phyloP scores from a whole-genome alignment of 2,329 filamentous ascomycete species.

The Hypoxylon sp. region DNA sequence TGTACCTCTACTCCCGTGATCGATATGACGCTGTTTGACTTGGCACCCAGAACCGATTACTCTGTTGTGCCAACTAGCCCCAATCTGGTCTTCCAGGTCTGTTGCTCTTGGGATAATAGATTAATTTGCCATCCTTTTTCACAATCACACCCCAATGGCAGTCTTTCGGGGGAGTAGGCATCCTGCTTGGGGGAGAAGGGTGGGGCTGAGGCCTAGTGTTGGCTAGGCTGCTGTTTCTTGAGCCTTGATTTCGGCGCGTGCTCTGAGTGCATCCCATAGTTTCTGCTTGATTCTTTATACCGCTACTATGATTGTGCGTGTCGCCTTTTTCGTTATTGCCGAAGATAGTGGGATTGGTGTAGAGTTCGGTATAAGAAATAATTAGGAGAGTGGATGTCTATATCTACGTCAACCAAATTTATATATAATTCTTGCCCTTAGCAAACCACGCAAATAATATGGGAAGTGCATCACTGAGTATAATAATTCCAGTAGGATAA shows the following conservation, averaged over 20 bases:
- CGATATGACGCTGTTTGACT: neutral
- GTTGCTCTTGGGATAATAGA: too few species aligned
- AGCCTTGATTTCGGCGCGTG: neutral
- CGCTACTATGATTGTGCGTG: neutral
- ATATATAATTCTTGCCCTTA: too few species aligned
- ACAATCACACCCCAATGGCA: too few species aligned
- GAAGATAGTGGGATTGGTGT: neutral
- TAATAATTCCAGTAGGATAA: neutral
- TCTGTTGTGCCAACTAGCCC: neutral
- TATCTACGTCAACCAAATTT: too few species aligned
- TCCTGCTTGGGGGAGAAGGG: too few species aligned
- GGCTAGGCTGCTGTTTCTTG: neutral
- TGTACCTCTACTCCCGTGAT: neutral
- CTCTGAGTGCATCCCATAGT: neutral
- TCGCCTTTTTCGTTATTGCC: neutral
- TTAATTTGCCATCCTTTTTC: too few species aligned
- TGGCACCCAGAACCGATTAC: neutral
- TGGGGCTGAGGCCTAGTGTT: neutral
- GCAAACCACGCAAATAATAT: neutral
- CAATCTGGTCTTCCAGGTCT: too few species aligned
- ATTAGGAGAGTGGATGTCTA: neutral
- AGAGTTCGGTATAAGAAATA: neutral
- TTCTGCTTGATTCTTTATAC: neutral
- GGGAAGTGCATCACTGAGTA: neutral
- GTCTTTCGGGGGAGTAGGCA: neutral